phyloP scores from a whole-genome alignment of 768 basidiomycete species.

The Russula sp. region DNA sequence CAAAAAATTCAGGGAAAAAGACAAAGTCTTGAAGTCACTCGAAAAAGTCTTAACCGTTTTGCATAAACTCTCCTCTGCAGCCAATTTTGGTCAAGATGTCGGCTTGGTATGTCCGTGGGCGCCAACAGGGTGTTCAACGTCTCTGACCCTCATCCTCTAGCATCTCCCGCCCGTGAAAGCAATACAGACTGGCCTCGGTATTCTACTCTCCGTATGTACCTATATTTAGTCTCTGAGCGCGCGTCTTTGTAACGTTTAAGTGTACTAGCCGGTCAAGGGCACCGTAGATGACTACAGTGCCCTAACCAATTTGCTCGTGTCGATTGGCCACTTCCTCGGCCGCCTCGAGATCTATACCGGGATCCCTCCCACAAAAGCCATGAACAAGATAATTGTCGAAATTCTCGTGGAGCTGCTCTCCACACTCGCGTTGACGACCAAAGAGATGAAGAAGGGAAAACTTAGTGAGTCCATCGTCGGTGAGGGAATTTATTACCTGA shows the following conservation, averaged over 20 bases:
- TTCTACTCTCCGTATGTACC: too few species aligned
- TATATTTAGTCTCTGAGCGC: too few species aligned
- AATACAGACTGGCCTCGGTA: too few species aligned
- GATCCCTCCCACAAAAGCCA: background rate
- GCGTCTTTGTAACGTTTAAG: too few species aligned
- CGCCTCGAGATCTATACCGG: background rate
- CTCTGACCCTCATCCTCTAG: too few species aligned
- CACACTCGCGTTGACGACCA: background rate
- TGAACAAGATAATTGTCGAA: background rate
- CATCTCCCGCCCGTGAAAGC: too few species aligned
- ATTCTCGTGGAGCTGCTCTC: background rate
- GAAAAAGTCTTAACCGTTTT: background rate
- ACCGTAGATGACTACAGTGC: background rate
- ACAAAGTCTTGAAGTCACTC: background rate
- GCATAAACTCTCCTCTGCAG: background rate
- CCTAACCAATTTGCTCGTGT: background rate
- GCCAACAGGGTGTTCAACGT: too few species aligned
- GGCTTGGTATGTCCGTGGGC: too few species aligned
- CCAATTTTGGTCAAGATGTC: background rate
- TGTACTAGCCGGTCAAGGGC: too few species aligned
- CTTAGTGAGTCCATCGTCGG: background rate
- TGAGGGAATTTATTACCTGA: background rate
- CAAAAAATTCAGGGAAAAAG: background rate
- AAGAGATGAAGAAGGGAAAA: background rate
- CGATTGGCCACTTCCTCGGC: background rate